Conservation (phyloP, 805 yeast genomes). For the Kodamaea restingae region DNA sequence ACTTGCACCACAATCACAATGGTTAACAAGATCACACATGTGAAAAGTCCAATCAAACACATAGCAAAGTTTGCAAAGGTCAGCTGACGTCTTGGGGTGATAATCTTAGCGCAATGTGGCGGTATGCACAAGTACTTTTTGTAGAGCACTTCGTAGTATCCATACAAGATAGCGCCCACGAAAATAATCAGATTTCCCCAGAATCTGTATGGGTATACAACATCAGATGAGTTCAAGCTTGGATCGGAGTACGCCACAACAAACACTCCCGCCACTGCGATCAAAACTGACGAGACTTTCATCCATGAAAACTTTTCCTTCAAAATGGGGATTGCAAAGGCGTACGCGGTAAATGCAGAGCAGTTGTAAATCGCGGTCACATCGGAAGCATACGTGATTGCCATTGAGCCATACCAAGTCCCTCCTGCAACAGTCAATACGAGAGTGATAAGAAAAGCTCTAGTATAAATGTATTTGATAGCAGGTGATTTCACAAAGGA, state of each 20-base stretch:
- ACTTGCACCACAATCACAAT: slow-evolving; percentile 48
- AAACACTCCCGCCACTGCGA: slow-evolving; percentile 73
- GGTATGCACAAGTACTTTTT: slow-evolving; percentile 77
- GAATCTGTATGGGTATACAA: slow-evolving; percentile 53
- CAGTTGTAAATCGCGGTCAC: slow-evolving; percentile 90
- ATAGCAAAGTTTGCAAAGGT: slow-evolving; percentile 78
- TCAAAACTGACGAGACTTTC: slow-evolving; percentile 62
- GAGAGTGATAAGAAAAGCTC: slow-evolving; percentile 44
- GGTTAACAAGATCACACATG: slow-evolving; percentile 47
- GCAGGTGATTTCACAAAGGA: slow-evolving; percentile 44
- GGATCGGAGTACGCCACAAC: slow-evolving; percentile 65
- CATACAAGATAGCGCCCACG: slow-evolving; percentile 72
- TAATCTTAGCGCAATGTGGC: slow-evolving; percentile 38
- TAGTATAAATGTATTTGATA: slow-evolving; percentile 42
- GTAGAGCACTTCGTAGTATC: slow-evolving; percentile 79
- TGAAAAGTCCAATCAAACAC: slow-evolving; percentile 59
- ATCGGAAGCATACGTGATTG: slow-evolving; percentile 75
- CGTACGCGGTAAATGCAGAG: slow-evolving; percentile 83
- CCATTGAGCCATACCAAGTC: slow-evolving; percentile 84
- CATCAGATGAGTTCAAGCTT: slow-evolving; percentile 14
- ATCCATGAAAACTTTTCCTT: slow-evolving; percentile 60
- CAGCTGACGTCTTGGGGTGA: slow-evolving; percentile 61
- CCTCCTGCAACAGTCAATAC: slow-evolving; percentile 72
- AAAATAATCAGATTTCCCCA: slow-evolving; percentile 70
- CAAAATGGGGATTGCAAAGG: slow-evolving; percentile 74